Base-by-base conservation (phyloP, 2,329 filamentous ascomycete genomes). In the Tolypocladium pustulatum region DNA sequence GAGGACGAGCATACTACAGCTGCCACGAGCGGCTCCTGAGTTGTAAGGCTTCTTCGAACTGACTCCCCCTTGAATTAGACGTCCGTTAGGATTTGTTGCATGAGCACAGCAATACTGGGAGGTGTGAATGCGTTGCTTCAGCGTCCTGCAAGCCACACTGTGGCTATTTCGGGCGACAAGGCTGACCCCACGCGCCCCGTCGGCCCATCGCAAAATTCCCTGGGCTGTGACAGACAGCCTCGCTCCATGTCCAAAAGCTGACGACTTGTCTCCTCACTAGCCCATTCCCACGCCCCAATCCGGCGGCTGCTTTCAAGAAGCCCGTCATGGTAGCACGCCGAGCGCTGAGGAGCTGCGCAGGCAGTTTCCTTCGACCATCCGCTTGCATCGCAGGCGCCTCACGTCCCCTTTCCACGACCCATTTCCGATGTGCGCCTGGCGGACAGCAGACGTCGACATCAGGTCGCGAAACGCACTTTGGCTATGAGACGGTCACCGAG, bases 401-500 rank as follows among this genome's bases (percentile, higher is more conserved):
- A 10, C 71, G 70, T 15, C 57, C 67, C 30, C 70, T 73, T 58
- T 69, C 61, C 60, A 67, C 65, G 52, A 66, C 65, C 61, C 65
- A 65, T 56, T 52, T 61, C 54, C 66, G 66, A 55, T 61, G 59
- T 63, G 61, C 62, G 40, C 59, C 63, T 54, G 55, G 58, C 60
- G 60, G 57, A 56, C 60, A 37, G 55, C 59, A 61, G 55, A 67
- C 65, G 43, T 61, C 71, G 41, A 68, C 69, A 5, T 63, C 71
- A 27, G 78, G 83, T 54, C 80, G 81, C 60, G 87, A 87, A 62
- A 96, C 92, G 55, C 91, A 96, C 76, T 97, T 97, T 73, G 92
- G 92, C 56, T 97, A 91, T 72, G 83, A 92, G 75, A 93, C 90
- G 49, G 81, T 97, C 46, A 84, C 88, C 20, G 90, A 95, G 71